Base-by-base conservation (phyloP, 371 early-diverging fungal species). In the Apophysomyces variabilis region DNA sequence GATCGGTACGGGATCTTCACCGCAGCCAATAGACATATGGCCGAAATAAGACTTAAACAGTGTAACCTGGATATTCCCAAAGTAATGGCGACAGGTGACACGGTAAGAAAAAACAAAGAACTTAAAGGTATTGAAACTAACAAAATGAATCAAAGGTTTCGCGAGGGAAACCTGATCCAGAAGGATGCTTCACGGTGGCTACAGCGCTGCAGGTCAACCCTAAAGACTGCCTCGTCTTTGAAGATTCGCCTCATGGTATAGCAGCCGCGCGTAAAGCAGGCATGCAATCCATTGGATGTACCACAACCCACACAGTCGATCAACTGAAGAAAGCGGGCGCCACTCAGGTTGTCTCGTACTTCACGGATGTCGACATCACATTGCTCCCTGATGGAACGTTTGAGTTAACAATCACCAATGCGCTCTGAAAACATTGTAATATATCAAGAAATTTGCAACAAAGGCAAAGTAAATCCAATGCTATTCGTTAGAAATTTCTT, bases 211-310 rank as follows among this genome's bases (percentile, higher is more conserved):
- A 80, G 0, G 57, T 73, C 5, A 79, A 84, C 37, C 72, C 89
- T 1, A 66, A 64, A 36, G 79, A 74, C 7, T 90, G 90, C 63
- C 65, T 92, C 13, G 92, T 90, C 5, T 89, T 90, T 79, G 92
- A 92, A 67, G 92, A 92, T 68, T 90, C 92, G 0, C 88, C 82
- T 12, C 85, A 88, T 0, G 92, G 72, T 38, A 79, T 88, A 6
- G 45, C 61, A 7, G 86, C 92, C 1, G 92, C 89, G 0, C 61
- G 70, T 5, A 82, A 77, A 0, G 80, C 89, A 1, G 89, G 88
- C 0, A 87, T 87, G 56, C 66, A 76, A 36, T 84, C 82, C 9
- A 78, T 91, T 18, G 89, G 85, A 6, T 82, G 89, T 21, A 71
- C 83, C 37, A 87, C 90, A 5, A 85, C 86, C 1, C 85, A 87